phyloP scores from a whole-genome alignment of 83 land plant species.

The Picea abies region DNA sequence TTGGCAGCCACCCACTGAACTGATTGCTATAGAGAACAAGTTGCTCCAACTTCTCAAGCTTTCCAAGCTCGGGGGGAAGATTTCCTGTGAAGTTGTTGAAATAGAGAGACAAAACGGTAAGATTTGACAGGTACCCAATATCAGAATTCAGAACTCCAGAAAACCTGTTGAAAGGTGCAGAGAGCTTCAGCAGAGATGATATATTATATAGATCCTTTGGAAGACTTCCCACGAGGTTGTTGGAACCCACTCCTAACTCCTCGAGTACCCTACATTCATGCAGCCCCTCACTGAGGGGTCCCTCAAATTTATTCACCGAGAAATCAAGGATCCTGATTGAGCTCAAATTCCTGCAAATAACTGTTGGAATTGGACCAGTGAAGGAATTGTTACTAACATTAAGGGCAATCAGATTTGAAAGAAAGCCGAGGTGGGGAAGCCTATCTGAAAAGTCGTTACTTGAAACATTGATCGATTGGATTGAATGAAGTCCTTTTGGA shows the following conservation, averaged over 20 bases:
- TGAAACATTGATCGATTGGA: conserved; percentile 33
- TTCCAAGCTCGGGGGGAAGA: conserved; percentile 33
- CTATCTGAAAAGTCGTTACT: conserved; percentile 29
- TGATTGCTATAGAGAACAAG: conserved; percentile 33
- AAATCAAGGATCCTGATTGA: conserved; percentile 30
- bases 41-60: conserved; percentile 32
- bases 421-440: conserved; percentile 10
- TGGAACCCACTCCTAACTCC: conserved; percentile 38
- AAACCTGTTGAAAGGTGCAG: conserved; percentile 32
- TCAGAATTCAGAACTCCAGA: conserved; percentile 23
- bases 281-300: conserved; percentile 26
- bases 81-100: conserved; percentile 34
- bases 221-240: conserved; percentile 30
- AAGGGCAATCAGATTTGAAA: conserved; percentile 14
- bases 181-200: conserved; percentile 22
- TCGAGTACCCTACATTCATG: conserved; percentile 29
- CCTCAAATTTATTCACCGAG: conserved; percentile 37
- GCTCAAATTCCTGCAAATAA: conserved; percentile 15
- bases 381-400: too few species aligned
- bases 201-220: conserved; percentile 29
- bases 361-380: background rate
- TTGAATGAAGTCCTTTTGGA: background rate
- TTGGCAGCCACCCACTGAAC: conserved; percentile 39
- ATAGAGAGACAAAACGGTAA: conserved; percentile 31
- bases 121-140: conserved; percentile 27